Base-by-base conservation (phyloP, 1,284 basidiomycete species). In the Malassezia cuniculi region DNA sequence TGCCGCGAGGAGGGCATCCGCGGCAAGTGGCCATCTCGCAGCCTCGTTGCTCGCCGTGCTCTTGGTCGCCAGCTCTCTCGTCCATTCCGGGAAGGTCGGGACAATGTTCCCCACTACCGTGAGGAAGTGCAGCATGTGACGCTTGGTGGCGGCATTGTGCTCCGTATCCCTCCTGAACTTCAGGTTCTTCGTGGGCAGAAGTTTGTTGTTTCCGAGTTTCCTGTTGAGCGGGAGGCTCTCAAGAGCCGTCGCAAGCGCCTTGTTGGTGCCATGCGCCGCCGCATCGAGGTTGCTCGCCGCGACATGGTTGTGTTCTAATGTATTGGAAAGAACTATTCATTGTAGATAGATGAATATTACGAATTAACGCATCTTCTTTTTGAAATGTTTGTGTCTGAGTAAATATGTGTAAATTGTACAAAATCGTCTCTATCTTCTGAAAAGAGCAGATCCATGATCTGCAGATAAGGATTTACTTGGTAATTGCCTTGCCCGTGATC, bases 241-340 rank as follows among this genome's bases (percentile, higher is more conserved):
- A 57, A 54, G 14, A 50, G 50, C 15, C 48, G 59, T 14, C 45
- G 54, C 10, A 48, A 49, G 31, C 41, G 62, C 19, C 41, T 63
- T 12, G 49, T 66, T 7, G 57, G 54, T 3, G 49, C 60, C 25
- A 47, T 66, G 27, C 45, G 60, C 3, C 39, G 62, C 8, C 40
- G 59, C 8, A 55, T 66, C 44, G 55, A 64, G 37, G 49, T 66
- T 9, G 54, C 56, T 0, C 41, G 58, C 15, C 33, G 61, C 21
- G 57, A 66, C 19, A 55, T 66, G 37, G 59, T 66, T 14, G 56
- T 61, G 8, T 64, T 57, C 34, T 46, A 47, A 45, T 15, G n/a
- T 26, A 26, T n/a, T n/a, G n/a, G n/a, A n/a, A n/a, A 9, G n/a
- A 11, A 8, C 12, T 16, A 10, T 16, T 25, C 21, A 26, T 27